Conservation (phyloP, 1,284 basidiomycete genomes). For the Mycena sp. region DNA sequence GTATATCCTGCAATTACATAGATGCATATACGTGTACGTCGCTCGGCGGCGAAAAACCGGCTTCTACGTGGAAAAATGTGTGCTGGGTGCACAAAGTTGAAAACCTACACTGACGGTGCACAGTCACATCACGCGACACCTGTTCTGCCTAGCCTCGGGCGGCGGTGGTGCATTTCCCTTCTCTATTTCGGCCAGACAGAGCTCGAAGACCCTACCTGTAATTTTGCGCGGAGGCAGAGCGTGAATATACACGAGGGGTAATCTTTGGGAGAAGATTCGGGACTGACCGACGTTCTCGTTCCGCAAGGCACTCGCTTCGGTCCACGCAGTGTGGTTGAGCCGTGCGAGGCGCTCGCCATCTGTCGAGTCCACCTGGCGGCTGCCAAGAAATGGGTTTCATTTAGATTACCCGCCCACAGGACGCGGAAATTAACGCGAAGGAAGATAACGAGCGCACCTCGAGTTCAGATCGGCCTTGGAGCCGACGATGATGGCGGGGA, state of each 20-base stretch:
- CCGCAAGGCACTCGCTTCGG: constrained; percentile 90
- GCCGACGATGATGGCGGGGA: constrained; percentile 96
- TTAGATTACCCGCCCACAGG: too few species aligned
- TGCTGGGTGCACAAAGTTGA: too few species aligned
- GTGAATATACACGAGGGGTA: too few species aligned
- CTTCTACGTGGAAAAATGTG: too few species aligned
- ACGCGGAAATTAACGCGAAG: too few species aligned
- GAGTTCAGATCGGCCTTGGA: constrained; percentile 89
- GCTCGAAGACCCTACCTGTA: constrained; percentile 19
- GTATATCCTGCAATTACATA: too few species aligned
- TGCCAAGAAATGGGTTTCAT: constrained; percentile 33
- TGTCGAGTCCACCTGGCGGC: constrained; percentile 80
- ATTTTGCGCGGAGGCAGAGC: too few species aligned
- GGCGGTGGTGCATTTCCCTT: constrained; percentile 13
- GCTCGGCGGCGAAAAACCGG: too few species aligned
- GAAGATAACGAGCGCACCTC: constrained; percentile 64
- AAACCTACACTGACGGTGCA: too few species aligned
- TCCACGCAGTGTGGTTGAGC: constrained; percentile 78
- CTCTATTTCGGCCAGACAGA: constrained; percentile 29
- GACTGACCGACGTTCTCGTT: constrained; percentile 90
- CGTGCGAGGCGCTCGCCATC: constrained; percentile 86
- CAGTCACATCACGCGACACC: too few species aligned
- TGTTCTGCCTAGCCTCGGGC: too few species aligned
- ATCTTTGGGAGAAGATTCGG: not conserved
- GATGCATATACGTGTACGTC: too few species aligned